Conservation (phyloP, 495 filamentous ascomycete species). For the Sabuloglossum arenarium region DNA sequence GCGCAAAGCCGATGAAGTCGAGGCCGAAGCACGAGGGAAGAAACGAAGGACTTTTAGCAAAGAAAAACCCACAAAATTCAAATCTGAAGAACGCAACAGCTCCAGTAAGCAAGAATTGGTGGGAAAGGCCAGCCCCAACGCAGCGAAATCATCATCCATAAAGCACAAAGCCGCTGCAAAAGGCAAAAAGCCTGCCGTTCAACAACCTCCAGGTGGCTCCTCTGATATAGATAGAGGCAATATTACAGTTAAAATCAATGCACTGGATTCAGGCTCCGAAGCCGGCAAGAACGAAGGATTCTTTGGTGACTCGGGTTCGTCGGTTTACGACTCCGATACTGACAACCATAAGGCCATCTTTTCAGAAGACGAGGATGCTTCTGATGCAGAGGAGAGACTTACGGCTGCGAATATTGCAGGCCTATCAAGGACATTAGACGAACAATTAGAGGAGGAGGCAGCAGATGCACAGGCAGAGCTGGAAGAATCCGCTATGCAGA, state of each 20-base stretch:
- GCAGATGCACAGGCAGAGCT: slow-evolving; percentile 62
- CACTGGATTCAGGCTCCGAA: slow-evolving; percentile 16
- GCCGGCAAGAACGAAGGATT: slow-evolving; percentile 16
- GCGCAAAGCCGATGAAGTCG: slow-evolving; percentile 44
- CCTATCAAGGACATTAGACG: slow-evolving; percentile 61
- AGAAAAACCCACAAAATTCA: slow-evolving; percentile 24
- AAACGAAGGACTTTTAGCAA: slow-evolving; percentile 39
- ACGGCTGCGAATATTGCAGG: slow-evolving; percentile 95
- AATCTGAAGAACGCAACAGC: slow-evolving; percentile 11
- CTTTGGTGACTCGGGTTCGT: slow-evolving; percentile 35
- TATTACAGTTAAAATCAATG: slow-evolving; percentile 23
- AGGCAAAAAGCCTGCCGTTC: not conserved
- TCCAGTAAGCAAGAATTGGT: not conserved
- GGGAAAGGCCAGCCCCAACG: not conserved
- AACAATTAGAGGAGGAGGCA: slow-evolving; percentile 42
- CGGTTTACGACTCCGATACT: slow-evolving; percentile 57
- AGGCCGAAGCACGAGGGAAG: slow-evolving; percentile 31
- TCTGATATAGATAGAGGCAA: slow-evolving; percentile 21
- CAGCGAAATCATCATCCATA: not conserved
- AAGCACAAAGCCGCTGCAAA: not conserved
- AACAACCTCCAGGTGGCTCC: slow-evolving; percentile 5
- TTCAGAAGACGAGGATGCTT: slow-evolving; percentile 86
- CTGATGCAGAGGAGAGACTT: slow-evolving; percentile 72
- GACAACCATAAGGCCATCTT: slow-evolving; percentile 50
- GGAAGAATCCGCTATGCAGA: slow-evolving; percentile 77